A percentile compares a stretch with the other conserved stretches of the same genome.
These are phyloP conservation scores for Quercus lobata DNA, from an alignment of 331 rosid species.

Conservation along the genomic window DNA sequence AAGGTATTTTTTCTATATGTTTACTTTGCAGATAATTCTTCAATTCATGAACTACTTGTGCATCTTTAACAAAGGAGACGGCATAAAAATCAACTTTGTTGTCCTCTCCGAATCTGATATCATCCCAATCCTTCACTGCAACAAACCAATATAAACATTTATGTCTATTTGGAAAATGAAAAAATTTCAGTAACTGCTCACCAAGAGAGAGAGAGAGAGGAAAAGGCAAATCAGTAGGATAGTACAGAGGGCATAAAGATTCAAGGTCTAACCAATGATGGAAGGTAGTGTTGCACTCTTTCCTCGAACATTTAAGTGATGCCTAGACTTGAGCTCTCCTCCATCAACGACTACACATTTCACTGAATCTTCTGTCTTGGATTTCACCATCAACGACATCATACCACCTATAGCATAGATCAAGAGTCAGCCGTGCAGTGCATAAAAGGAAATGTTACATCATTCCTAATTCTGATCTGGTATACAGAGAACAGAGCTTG, in stretches of 20 bases:
- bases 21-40: slow-evolving; percentile 84
- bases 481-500: not conserved
- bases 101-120: slow-evolving; percentile 95
- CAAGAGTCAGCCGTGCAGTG: slow-evolving; percentile 23
- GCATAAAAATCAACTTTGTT: slow-evolving; percentile 94
- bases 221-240: not conserved
- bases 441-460: not conserved
- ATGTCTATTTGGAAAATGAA: slow-evolving; percentile 2
- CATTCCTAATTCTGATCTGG: not conserved
- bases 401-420: slow-evolving; percentile 71
- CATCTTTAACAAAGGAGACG: slow-evolving; percentile 94
- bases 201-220: not conserved
- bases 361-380: slow-evolving; percentile 80
- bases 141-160: slow-evolving; percentile 25
- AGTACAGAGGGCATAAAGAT: not conserved
- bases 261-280: slow-evolving; percentile 69
- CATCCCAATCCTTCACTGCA: slow-evolving; percentile 99
- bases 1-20: not conserved
- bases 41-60: slow-evolving; percentile 86
- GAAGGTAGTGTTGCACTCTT: slow-evolving; percentile 98
- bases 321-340: slow-evolving; percentile 92
- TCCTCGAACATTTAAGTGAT: slow-evolving; percentile 96
- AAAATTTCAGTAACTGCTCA: not conserved
- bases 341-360: slow-evolving; percentile 97
- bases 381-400: slow-evolving; percentile 86